A percentile compares a stretch with the other conserved stretches of the same genome.
Conservation (phyloP, 176 grass and related monocot genomes). For the Triticum timopheevii region DNA sequence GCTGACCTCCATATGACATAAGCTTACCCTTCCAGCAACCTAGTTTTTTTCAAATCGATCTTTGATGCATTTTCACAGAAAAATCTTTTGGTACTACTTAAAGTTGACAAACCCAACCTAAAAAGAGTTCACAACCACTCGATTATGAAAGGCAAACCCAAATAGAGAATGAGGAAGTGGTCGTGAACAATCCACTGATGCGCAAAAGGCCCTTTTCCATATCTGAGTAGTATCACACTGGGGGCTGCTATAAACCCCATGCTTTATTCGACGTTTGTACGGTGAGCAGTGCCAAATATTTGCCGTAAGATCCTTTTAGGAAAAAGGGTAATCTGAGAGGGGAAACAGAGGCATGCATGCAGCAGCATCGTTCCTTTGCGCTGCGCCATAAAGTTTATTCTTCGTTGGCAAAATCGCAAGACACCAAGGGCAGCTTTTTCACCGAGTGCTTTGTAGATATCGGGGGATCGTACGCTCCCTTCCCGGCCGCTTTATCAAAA, state of each 20-base stretch:
- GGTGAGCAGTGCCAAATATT: constrained; percentile 23
- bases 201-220: neutral
- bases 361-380: constrained; percentile 14
- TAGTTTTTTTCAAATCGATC: too few species aligned
- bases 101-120: neutral
- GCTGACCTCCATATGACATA: too few species aligned
- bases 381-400: neutral
- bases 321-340: constrained; percentile 4
- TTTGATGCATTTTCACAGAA: too few species aligned
- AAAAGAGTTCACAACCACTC: neutral
- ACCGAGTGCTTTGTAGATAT: constrained; percentile 34
- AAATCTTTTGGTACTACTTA: too few species aligned
- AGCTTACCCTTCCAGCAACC: too few species aligned
- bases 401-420: constrained; percentile 32
- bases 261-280: constrained; percentile 12
- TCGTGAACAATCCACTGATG: neutral
- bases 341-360: neutral
- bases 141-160: neutral
- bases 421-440: constrained; percentile 16
- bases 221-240: neutral
- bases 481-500: constrained; percentile 33
- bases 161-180: neutral
- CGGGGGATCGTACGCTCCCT: neutral
- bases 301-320: neutral
- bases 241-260: neutral